These are phyloP conservation scores for Stygiomarasmius scandens DNA, from an alignment of 1,284 basidiomycete genomes.

Conservation along the genomic window DNA sequence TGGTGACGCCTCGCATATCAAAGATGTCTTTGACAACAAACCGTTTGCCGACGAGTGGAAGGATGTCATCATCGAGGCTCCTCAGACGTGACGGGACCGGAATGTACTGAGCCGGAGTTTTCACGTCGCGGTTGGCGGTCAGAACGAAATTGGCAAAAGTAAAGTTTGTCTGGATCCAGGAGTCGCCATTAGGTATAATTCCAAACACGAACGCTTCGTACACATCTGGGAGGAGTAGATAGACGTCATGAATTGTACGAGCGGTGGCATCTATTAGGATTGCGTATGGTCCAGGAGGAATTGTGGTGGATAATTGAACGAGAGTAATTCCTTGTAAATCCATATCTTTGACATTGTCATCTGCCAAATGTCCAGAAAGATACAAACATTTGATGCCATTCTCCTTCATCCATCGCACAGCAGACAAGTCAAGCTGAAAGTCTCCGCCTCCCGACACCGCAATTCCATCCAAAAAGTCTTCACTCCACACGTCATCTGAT, in stretches of 20 bases:
- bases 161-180: constrained; percentile 34
- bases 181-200: constrained; percentile 27
- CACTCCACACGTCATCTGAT: background rate
- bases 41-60: constrained; percentile 33
- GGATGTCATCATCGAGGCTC: background rate
- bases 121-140: background rate
- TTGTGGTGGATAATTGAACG: background rate
- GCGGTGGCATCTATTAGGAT: background rate
- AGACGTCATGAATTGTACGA: constrained; percentile 27
- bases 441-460: background rate
- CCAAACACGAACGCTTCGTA: constrained; percentile 37
- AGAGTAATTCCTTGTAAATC: background rate
- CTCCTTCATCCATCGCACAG: background rate
- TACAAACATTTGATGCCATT: background rate
- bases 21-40: constrained; percentile 40
- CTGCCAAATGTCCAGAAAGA: background rate
- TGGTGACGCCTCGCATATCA: constrained; percentile 33
- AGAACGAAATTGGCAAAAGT: constrained; percentile 19
- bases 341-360: background rate
- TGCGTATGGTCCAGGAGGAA: constrained; percentile 1
- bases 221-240: constrained; percentile 33
- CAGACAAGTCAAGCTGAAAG: background rate
- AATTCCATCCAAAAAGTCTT: background rate
- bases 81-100: constrained; percentile 34
- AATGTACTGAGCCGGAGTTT: constrained; percentile 27